Evolutionary conservation across 1,284 basidiomycete species (phyloP), one percentile per base, ranked within the genome.

Genomic region (Cerrena zonata): DNA sequence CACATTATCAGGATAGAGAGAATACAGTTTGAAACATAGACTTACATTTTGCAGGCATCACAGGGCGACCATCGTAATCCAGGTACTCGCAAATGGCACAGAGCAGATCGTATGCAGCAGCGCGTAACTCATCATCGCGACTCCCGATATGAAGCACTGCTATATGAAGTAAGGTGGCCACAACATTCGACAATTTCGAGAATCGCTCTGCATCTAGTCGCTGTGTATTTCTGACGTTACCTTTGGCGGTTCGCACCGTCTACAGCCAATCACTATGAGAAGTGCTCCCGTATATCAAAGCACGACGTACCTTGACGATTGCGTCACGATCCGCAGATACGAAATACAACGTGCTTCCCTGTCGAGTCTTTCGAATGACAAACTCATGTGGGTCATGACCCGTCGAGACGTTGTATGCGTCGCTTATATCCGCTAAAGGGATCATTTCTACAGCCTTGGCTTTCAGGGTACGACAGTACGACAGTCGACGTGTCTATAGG

Each of bases 401-500:
- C 2, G 82, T 86, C 2, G 83, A 80, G 15, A 90, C 82, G 49
- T 86, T 87, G 63, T 91, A 89, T 1, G 91, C 80, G 61, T 94
- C 91, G 67, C 88, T 90, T 56, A 94, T 79, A 53, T 93, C 91
- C 2, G 77, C 70, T 50, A 91, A 73, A 1, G 82, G 79, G 48
- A 94, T 84, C 52, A 89, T 82, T 59, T 93, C 91, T 0, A 83
- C 87, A 1, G 87, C 80, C 68, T 83, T 82, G 66, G 84, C 88
- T 3, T 79, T 73, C 41, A 88, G 67, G 0, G 72, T 69, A 3
- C 82, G 79, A 4, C 30, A 34, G 15, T 34, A 34, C 15, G 30
- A 34, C 7, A 44, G 89, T 79, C 1, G 77, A 63, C 83, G 83
- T 51, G 82, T 75, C 85, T 87, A 42, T 36, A 45, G 46, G 21